phyloP scores from a whole-genome alignment of 176 grass and related monocot species.

The Oryza meridionalis region DNA sequence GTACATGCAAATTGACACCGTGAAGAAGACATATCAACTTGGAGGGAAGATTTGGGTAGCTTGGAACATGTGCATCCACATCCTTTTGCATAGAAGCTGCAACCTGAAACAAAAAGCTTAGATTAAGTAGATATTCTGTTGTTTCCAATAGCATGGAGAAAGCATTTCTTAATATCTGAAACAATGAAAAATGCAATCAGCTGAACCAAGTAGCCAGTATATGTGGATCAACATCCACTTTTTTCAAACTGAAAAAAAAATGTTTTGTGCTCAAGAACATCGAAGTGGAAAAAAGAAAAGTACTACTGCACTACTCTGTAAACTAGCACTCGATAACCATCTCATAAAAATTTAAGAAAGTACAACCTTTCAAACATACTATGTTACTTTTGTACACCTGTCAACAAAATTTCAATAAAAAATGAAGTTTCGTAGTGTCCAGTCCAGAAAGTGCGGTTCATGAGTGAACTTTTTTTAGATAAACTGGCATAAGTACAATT shows the following conservation, averaged over 20 bases:
- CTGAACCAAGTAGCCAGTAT: slow-evolving; percentile 11
- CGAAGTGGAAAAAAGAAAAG: background rate
- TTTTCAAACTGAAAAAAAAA: background rate
- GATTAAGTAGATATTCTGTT: slow-evolving; percentile 24
- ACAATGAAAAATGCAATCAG: background rate
- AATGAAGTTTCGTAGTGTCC: slow-evolving; percentile 18
- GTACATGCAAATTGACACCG: slow-evolving; percentile 95
- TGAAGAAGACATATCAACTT: slow-evolving; percentile 98
- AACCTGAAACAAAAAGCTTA: slow-evolving; percentile 67
- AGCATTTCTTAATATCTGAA: background rate
- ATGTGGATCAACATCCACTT: background rate
- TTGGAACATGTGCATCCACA: slow-evolving; percentile 87
- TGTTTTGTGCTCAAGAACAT: background rate
- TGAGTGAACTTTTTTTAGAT: slow-evolving; percentile 46
- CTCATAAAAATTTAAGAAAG: slow-evolving; percentile 38
- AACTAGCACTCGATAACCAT: slow-evolving; percentile 20
- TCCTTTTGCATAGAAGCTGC: slow-evolving; percentile 99
- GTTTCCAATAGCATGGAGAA: background rate
- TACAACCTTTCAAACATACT: slow-evolving; percentile 46
- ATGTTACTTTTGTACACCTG: slow-evolving; percentile 32
- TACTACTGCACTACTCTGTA: background rate
- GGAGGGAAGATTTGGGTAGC: slow-evolving; percentile 89
- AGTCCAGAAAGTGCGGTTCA: slow-evolving; percentile 41
- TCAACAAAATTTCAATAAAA: slow-evolving; percentile 44
- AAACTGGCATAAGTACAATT: slow-evolving; percentile 40